These are phyloP conservation scores for Neopestalotiopsis sp. DNA, from an alignment of 2,329 filamentous ascomycete genomes.

Conservation along the genomic window DNA sequence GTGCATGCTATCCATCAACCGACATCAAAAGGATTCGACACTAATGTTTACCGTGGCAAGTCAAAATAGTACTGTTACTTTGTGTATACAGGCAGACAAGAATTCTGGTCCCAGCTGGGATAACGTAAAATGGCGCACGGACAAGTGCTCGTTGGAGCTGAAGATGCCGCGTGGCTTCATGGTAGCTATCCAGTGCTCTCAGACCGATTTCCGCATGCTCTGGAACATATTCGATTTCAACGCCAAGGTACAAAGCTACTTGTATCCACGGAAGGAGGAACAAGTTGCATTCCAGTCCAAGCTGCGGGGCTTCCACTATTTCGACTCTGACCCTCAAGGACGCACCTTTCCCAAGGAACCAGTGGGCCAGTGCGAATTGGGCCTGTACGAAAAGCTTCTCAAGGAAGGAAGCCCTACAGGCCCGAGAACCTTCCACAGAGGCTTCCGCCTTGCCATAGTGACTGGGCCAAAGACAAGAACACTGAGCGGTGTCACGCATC, in stretches of 20 bases:
- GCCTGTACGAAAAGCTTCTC: conserved; percentile 74
- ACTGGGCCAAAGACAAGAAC: conserved; percentile 80
- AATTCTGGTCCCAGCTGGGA: conserved; percentile 78
- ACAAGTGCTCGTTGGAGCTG: conserved; percentile 69
- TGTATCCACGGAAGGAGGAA: conserved; percentile 75
- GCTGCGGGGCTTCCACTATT: conserved; percentile 79
- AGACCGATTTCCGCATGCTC: conserved; percentile 78
- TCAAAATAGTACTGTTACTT: conserved; percentile 78
- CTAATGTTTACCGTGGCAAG: conserved; percentile 78
- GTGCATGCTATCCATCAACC: conserved; percentile 77
- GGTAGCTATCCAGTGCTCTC: conserved; percentile 72
- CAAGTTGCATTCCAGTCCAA: conserved; percentile 70
- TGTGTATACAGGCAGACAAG: conserved; percentile 73
- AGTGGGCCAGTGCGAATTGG: conserved; percentile 72
- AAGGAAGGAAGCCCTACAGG: conserved; percentile 76
- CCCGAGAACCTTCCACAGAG: conserved; percentile 74
- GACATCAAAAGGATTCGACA: conserved; percentile 71
- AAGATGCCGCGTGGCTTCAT: conserved; percentile 78
- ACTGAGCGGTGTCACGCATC: conserved; percentile 76
- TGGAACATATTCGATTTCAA: conserved; percentile 89
- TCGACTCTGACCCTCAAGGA: conserved; percentile 73
- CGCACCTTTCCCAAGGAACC: conserved; percentile 78
- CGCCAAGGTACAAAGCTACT: conserved; percentile 73
- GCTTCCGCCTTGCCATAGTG: conserved; percentile 79
- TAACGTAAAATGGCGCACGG: conserved; percentile 79